Evolutionary conservation across 2,329 filamentous ascomycete genomes (phyloP).

Genomic region (Colletotrichum noveboracense): DNA sequence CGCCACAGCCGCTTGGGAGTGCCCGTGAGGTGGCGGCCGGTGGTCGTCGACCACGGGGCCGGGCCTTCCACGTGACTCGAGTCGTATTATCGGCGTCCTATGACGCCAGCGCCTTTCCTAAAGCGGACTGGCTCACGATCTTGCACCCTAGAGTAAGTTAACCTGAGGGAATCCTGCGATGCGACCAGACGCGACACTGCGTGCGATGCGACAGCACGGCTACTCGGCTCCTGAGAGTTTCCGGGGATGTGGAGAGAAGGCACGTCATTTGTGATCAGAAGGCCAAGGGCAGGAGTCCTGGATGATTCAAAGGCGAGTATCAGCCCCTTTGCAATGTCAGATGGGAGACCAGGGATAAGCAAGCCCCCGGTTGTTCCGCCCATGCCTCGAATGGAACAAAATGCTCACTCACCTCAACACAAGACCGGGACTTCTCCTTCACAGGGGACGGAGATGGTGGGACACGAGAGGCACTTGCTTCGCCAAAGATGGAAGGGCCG

Average conservation of each 20-base stretch:
- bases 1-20: slow-evolving; percentile 11
- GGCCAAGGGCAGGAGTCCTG: neutral
- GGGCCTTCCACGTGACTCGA: slow-evolving; percentile 7
- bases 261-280: neutral
- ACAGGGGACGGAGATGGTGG: neutral
- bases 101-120: slow-evolving; percentile 15
- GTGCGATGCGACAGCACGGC: neutral
- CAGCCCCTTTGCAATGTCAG: neutral
- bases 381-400: neutral
- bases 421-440: neutral
- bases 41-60: neutral
- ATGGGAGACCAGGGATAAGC: neutral
- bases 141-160: neutral
- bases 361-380: neutral
- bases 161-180: neutral
- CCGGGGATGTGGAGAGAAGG: neutral
- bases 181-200: neutral
- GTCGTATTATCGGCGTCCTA: slow-evolving; percentile 3
- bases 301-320: neutral
- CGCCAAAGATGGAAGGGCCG: neutral
- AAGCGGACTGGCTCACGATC: neutral
- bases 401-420: neutral
- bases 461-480: neutral
- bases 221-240: neutral
- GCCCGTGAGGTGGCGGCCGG: slow-evolving; percentile 8